Base-by-base conservation (phyloP, 148 eudicot genomes). In the Pouteria glomerata region DNA sequence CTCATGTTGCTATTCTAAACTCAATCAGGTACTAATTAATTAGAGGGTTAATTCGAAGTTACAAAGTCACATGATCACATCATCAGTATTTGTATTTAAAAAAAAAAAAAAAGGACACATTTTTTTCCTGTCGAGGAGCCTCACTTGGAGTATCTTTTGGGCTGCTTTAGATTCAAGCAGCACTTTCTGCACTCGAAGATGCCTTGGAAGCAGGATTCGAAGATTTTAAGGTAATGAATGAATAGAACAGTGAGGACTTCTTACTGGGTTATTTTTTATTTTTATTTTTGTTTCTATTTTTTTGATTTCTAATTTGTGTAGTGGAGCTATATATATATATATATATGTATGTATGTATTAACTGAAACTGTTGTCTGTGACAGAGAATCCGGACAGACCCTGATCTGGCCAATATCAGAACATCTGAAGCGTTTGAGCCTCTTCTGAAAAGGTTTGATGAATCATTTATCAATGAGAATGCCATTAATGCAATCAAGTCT, bases 1-100 rank as follows among this genome's bases (percentile, higher is more conserved):
- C 37, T 96, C 99, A 19, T 91, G 99, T 74, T 91, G 99, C 73
- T 94, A 94, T 79, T 84, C 98, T 33, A 94, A 94, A 85, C 88
- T 94, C 69, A 83, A 94, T 76, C 97, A 91, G 91, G 98, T 93
- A 81, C n/a, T n/a, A 57, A n/a, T 15, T 45, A 39, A 10, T n/a
- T n/a, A 13, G 48, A 70, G 23, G 23, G 27, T 73, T 19, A 41
- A 47, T 19, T 47, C 19, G 39, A 63, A 15, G 23, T 30, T 42
- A 41, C 33, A 15, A 12, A 27, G 18, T 26, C 13, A 42, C 27
- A n/a, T n/a, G n/a, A n/a, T n/a, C n/a, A n/a, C n/a, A n/a, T n/a
- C n/a, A n/a, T n/a, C n/a, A n/a, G n/a, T n/a, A n/a, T n/a, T n/a
- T n/a, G n/a, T n/a, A n/a, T n/a, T n/a, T n/a, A n/a, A n/a, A n/a